Percentiles rank a stretch among this genome's conserved stretches.
These are phyloP conservation scores for Aspergillus fijiensis DNA, from an alignment of 2,329 filamentous ascomycete genomes.

Conservation along the genomic window DNA sequence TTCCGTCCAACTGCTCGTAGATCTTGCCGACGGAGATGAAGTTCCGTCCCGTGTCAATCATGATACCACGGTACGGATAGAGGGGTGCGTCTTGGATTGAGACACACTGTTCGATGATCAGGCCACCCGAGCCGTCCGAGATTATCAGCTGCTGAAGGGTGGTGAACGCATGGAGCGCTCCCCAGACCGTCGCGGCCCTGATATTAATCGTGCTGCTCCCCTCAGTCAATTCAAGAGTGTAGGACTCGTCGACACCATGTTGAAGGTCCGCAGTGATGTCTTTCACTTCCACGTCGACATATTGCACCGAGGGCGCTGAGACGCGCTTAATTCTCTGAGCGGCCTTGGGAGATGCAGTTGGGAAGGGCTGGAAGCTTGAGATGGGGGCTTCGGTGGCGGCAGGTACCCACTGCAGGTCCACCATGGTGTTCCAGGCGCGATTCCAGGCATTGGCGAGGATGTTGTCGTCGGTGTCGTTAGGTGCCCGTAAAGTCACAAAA, in stretches of 20 bases:
- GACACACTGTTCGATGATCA: slow-evolving; percentile 56
- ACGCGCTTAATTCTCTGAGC: slow-evolving; percentile 32
- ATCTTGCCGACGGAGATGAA: slow-evolving; percentile 54
- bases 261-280: slow-evolving; percentile 51
- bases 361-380: slow-evolving; percentile 52
- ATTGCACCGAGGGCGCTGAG: slow-evolving; percentile 33
- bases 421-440: slow-evolving; percentile 51
- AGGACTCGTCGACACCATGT: slow-evolving; percentile 59
- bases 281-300: slow-evolving; percentile 48
- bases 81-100: slow-evolving; percentile 52
- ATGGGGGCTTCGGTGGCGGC: slow-evolving; percentile 55
- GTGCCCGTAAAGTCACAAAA: slow-evolving; percentile 40
- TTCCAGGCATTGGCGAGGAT: slow-evolving; percentile 51
- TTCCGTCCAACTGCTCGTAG: slow-evolving; percentile 55
- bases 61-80: slow-evolving; percentile 56
- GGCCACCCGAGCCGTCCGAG: slow-evolving; percentile 43
- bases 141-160: slow-evolving; percentile 59
- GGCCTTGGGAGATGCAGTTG: slow-evolving; percentile 36
- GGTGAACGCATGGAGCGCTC: slow-evolving; percentile 56
- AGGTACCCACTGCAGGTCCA: slow-evolving; percentile 54
- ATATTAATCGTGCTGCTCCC: slow-evolving; percentile 47
- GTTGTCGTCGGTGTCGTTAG: slow-evolving; percentile 27
- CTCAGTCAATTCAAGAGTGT: slow-evolving; percentile 47
- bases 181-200: slow-evolving; percentile 53
- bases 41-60: slow-evolving; percentile 57